Percentiles rank a stretch among this genome's conserved stretches.
Evolutionary conservation across 192 early-diverging fungal genomes (phyloP).

Genomic region (Coemansia sp.): DNA sequence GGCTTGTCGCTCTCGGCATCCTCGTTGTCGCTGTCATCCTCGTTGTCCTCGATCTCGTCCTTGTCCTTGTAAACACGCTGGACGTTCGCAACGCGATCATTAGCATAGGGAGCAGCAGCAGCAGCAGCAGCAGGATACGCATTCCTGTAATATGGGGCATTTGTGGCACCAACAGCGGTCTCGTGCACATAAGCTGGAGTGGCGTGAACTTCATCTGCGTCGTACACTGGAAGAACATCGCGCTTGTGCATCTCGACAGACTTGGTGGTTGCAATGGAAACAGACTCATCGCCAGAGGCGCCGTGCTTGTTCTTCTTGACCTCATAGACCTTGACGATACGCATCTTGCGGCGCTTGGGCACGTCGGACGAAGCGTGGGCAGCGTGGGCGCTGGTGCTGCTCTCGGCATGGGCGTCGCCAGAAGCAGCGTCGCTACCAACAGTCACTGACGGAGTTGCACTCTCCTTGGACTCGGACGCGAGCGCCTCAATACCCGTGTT

Average conservation of each 20-base stretch:
- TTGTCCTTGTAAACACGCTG: slow-evolving; percentile 20
- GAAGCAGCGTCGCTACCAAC: slow-evolving; percentile 18
- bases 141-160: neutral
- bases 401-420: slow-evolving; percentile 13
- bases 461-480: slow-evolving; percentile 12
- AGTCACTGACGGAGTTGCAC: slow-evolving; percentile 20
- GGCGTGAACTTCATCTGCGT: slow-evolving; percentile 2
- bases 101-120: neutral
- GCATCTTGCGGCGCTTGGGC: slow-evolving; percentile 51
- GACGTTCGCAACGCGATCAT: slow-evolving; percentile 12
- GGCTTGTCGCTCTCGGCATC: slow-evolving; percentile 13
- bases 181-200: neutral
- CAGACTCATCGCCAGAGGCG: neutral
- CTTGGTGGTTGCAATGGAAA: slow-evolving; percentile 1
- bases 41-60: slow-evolving; percentile 22
- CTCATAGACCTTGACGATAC: slow-evolving; percentile 49
- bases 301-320: slow-evolving; percentile 52
- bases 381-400: neutral
- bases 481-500: neutral
- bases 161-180: neutral
- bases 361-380: neutral
- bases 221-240: slow-evolving; percentile 29
- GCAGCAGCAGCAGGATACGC: neutral
- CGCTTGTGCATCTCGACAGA: slow-evolving; percentile 30
- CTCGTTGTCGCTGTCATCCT: slow-evolving; percentile 21